Base-by-base conservation (phyloP, 2,329 filamentous ascomycete genomes). In the Diaporthe eres region DNA sequence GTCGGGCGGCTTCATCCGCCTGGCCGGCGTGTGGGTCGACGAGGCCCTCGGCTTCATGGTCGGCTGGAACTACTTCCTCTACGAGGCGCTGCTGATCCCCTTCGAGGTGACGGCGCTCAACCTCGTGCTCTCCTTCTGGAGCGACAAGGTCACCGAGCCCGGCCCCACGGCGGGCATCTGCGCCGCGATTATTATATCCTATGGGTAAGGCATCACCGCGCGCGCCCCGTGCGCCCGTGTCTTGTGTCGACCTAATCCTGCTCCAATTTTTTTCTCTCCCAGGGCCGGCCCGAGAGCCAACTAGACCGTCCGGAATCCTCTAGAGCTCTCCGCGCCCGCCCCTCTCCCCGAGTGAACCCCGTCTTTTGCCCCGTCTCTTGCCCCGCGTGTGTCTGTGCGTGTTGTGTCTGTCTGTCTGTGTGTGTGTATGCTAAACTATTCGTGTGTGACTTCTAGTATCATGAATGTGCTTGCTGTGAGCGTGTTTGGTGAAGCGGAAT, bases 401-500 rank as follows among this genome's bases (percentile, higher is more conserved):
- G 60, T 31, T 42, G 25, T 57, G 57, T 28, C 44, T 22, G n/a
- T 25, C 31, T 39, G 39, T 55, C 15, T 70, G 65, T 70, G 49
- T 55, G n/a, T 70, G 34, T 42, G 65, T 70, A 70, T 70, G 65
- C 65, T 70, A 75, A 75, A 77, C 76, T 75, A 82, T 84, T 78
- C 72, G 44, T 67, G 77, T 60, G 77, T 34, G 71, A 77, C 78
- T 76, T 80, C 73, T 81, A 88, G 87, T 80, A 79, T 85, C 57
- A 85, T 94, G 79, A 94, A 94, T 80, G 80, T 94, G 53, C 88
- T 94, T 77, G 91, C 91, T 42, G 92, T 94, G 53, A 88, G 90
- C 77, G 91, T 86, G 84, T 94, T 92, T 79, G 92, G 93, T 77
- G 92, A 94, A 81, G 90, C 92, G 9, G 94, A 96, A 81, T 96